These are phyloP conservation scores for Fusarium pininemorale DNA, from an alignment of 2,329 filamentous ascomycete genomes.

Conservation along the genomic window DNA sequence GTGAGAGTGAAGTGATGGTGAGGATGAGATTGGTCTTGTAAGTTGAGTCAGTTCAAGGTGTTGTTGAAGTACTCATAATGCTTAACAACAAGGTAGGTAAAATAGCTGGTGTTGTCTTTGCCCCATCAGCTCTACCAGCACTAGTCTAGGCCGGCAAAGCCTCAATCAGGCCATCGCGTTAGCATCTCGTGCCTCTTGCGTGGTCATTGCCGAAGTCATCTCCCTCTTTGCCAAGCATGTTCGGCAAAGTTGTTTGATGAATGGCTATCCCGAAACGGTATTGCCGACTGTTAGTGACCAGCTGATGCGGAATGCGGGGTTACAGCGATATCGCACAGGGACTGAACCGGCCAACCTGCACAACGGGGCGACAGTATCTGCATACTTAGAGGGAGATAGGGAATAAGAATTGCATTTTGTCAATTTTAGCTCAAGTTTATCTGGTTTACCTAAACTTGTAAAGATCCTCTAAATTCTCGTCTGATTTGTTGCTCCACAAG, in stretches of 20 bases:
- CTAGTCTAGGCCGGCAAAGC: background rate
- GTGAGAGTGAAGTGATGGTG: background rate
- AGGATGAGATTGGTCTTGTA: background rate
- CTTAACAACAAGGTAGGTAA: background rate
- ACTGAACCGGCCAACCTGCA: background rate
- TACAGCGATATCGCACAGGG: background rate
- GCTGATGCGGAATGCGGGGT: background rate
- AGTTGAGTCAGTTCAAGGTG: background rate
- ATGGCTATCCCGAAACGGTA: background rate
- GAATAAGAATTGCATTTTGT: background rate
- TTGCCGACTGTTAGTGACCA: background rate
- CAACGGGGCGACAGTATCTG: rapidly evolving
- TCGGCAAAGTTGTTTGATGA: background rate
- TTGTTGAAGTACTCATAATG: background rate
- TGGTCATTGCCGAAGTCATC: background rate
- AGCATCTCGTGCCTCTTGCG: background rate
- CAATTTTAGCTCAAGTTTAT: background rate
- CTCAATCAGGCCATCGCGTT: background rate
- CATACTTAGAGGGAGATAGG: background rate
- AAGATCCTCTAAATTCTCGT: background rate
- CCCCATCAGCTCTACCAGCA: background rate
- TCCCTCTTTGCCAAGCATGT: background rate
- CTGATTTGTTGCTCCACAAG: background rate
- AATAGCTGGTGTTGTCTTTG: background rate
- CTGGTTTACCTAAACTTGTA: background rate